Base-by-base conservation (phyloP, 2,329 filamentous ascomycete species). In the Seiridium unicorne region DNA sequence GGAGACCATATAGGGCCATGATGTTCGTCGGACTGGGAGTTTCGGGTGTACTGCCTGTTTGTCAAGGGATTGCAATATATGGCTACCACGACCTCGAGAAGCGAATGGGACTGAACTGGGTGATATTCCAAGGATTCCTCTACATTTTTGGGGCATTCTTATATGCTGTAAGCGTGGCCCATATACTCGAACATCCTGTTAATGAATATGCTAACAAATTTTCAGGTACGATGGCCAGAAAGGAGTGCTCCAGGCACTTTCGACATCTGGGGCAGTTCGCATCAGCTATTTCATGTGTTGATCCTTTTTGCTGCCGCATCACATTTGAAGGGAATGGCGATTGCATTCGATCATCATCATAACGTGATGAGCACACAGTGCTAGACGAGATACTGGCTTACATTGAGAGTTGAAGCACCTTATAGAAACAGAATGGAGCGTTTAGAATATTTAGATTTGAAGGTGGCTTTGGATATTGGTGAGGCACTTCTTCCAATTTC, bases 281-380 rank as follows among this genome's bases (percentile, higher is more conserved):
- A 99, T 75, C 95, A 99, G 77, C 90, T 99, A 64, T 99, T 99
- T 74, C 95, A 99, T 77, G 79, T 96, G 44, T 83, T 95, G 64
- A 93, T 99, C 35, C 80, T 98, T 13, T 74, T 93, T 62, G 95
- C 95, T 0, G 94, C 92, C 0, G 83, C 85, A 1, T 85, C 89
- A 32, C 95, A 99, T 79, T 79, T 98, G 61, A 88, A 87, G 57
- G 93, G 91, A 54, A 83, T 98, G 76, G 72, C 91, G 36, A 89
- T 87, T 74, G 93, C 93, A 3, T 97, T 97, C 76, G 91, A 97
- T 75, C 89, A 91, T 71, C 88, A 92, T 69, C 93, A 97, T 74
- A 84, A 81, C 59, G 75, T 81, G 44, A 76, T 81, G 72, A 84
- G 81, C 11, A 81, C 79, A 26, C 74, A 76, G 60, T 89, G 87